Base-by-base conservation (phyloP, 495 filamentous ascomycete species). In the Penicillium subrubescens region DNA sequence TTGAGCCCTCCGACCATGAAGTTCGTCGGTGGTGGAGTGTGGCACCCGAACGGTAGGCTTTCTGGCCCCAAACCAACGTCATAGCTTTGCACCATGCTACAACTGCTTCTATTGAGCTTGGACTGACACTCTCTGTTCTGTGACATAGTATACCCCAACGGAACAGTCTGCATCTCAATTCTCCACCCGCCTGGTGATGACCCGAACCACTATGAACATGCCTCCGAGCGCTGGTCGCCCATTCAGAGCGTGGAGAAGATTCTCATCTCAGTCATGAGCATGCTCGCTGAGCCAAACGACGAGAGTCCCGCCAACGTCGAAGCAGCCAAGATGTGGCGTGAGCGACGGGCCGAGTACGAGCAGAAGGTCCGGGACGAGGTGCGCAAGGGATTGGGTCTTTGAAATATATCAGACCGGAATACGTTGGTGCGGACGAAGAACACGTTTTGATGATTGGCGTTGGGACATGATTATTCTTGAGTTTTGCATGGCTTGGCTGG, bases 201-300 rank as follows among this genome's bases (percentile, higher is more conserved):
- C 78, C 94, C 95, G 65, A 96, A 96, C 77, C 96, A 98, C 77
- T 99, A 99, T 82, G 95, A 99, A 79, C 91, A 94, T 68, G 96
- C 96, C 25, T 90, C 88, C 21, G 95, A 99, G 82, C 86, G 95
- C 54, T 99, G 95, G 95, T 90, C 88, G 46, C 95, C 95, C 46
- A 97, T 99, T 50, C 95, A 98, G 80, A 92, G 89, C 61, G 93
- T 97, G 67, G 96, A 98, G 84, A 98, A 97, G 86, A 99, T 99
- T 60, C 80, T 99, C 64, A 93, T 98, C 59, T 90, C 87, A 1
- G 95, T 99, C 51, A 99, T 99, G 93, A 96, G 92, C 73, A 98
- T 99, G 95, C 83, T 99, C 60, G 93, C 94, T 2, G 95, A 97
- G 81, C 95, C 95, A 66, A 99, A 99, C 76, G 96, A 98, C 73